Conservation (phyloP, 2,329 filamentous ascomycete genomes). For the Didymella glomerata region DNA sequence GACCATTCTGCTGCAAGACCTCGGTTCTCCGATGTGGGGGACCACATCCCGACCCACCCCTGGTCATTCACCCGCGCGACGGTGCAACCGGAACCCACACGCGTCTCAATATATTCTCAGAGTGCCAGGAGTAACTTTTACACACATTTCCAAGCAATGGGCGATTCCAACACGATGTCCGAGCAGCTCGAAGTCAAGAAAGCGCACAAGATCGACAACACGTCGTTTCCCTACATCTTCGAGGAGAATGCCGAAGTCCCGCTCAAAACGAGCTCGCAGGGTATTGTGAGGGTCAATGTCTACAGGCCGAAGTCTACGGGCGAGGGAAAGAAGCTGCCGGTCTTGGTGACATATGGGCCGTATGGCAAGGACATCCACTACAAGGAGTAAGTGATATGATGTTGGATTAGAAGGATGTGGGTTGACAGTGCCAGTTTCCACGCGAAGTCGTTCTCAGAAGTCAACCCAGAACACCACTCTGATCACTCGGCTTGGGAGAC, state of each 20-base stretch:
- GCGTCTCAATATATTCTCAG: slow-evolving; percentile 29
- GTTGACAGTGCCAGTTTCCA: slow-evolving; percentile 55
- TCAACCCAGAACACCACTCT: slow-evolving; percentile 47
- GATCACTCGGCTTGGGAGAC: slow-evolving; percentile 58
- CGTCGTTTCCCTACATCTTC: slow-evolving; percentile 57
- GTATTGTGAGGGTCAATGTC: slow-evolving; percentile 60
- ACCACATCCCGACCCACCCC: neutral
- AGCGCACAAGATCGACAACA: slow-evolving; percentile 44
- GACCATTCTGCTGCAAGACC: neutral
- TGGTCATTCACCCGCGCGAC: neutral
- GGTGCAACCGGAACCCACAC: neutral
- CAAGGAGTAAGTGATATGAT: slow-evolving; percentile 50
- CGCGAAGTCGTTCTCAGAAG: slow-evolving; percentile 56
- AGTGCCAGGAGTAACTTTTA: slow-evolving; percentile 3
- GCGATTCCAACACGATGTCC: slow-evolving; percentile 30
- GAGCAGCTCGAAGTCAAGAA: slow-evolving; percentile 44
- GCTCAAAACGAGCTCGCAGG: slow-evolving; percentile 50
- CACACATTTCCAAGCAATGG: neutral
- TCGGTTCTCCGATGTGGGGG: neutral
- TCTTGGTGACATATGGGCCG: slow-evolving; percentile 75
- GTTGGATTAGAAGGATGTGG: too few species aligned
- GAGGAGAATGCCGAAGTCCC: slow-evolving; percentile 60
- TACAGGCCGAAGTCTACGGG: slow-evolving; percentile 58
- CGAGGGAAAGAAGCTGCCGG: slow-evolving; percentile 58
- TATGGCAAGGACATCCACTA: slow-evolving; percentile 79